Conservation (phyloP, 1,284 basidiomycete genomes). For the Fomitopsis betulina region DNA sequence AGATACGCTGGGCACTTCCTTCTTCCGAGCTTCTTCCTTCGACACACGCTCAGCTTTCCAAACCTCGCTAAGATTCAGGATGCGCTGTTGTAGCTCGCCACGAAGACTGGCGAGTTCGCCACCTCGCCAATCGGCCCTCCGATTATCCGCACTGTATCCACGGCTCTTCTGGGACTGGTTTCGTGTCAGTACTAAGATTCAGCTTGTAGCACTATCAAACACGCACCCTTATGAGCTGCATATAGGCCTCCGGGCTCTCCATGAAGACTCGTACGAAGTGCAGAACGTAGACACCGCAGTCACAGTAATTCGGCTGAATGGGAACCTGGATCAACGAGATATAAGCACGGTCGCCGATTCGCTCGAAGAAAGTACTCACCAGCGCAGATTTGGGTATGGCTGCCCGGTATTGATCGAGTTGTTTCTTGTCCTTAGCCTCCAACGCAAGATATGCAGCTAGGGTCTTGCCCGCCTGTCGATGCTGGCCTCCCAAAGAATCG, state of each 20-base stretch:
- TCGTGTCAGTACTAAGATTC: background rate
- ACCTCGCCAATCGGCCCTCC: conserved; percentile 45
- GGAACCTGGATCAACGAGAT: conserved; percentile 52
- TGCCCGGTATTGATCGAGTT: conserved; percentile 34
- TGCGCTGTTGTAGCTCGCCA: conserved; percentile 28
- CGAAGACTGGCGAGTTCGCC: conserved; percentile 31
- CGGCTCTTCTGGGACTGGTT: conserved; percentile 19
- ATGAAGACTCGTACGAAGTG: conserved; percentile 77
- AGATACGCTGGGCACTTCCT: conserved; percentile 9
- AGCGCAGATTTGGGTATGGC: conserved; percentile 42
- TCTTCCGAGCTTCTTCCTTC: conserved; percentile 29
- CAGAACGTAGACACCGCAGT: conserved; percentile 83
- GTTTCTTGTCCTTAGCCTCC: conserved; percentile 81
- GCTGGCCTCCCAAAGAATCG: conserved; percentile 79
- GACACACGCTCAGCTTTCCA: conserved; percentile 37
- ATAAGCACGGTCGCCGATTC: conserved; percentile 1
- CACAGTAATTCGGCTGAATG: conserved; percentile 77
- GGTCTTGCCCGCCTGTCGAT: conserved; percentile 57
- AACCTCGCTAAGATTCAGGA: conserved; percentile 33
- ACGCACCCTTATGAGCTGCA: conserved; percentile 42
- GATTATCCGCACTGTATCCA: conserved; percentile 24
- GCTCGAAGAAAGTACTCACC: conserved; percentile 29
- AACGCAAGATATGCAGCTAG: conserved; percentile 67
- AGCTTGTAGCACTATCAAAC: background rate
- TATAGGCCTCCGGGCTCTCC: conserved; percentile 43